Percentiles rank a stretch among this genome's conserved stretches.
Conservation (phyloP, 805 yeast genomes). For the Candida maesae region DNA sequence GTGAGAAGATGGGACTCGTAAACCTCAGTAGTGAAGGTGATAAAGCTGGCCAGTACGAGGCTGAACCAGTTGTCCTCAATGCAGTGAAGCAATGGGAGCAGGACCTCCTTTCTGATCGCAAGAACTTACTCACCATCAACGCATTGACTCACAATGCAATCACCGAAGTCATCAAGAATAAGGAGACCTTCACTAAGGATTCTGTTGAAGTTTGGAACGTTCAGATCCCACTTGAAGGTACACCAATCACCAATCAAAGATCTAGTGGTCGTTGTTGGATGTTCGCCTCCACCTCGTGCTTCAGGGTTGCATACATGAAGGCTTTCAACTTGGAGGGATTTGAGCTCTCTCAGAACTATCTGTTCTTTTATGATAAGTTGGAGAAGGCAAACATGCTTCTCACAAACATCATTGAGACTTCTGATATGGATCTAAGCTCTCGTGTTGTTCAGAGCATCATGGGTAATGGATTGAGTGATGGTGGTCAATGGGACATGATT, state of each 20-base stretch:
- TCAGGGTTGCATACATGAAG: constrained; percentile 59
- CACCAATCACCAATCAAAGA: constrained; percentile 67
- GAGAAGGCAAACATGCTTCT: constrained; percentile 78
- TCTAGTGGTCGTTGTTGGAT: constrained; percentile 83
- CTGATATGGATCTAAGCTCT: constrained; percentile 59
- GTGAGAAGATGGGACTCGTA: constrained; percentile 5
- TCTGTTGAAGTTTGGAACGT: constrained; percentile 28
- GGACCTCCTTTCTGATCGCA: constrained; percentile 41
- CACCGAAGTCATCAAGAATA: constrained; percentile 15
- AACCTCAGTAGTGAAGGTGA: constrained; percentile 1
- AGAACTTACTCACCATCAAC: constrained; percentile 49
- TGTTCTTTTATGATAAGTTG: constrained; percentile 79
- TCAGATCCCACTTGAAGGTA: constrained; percentile 38
- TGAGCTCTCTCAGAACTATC: constrained; percentile 71
- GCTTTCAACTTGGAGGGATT: constrained; percentile 59
- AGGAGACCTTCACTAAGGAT: constrained; percentile 9
- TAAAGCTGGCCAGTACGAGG: not conserved
- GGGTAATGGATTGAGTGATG: constrained; percentile 66
- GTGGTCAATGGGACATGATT: constrained; percentile 86
- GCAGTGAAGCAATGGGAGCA: constrained; percentile 43
- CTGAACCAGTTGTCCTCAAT: constrained; percentile 30
- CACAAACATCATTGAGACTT: constrained; percentile 68
- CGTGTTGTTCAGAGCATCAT: constrained; percentile 64
- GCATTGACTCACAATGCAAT: constrained; percentile 44
- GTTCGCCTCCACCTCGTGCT: constrained; percentile 73